Percentiles rank a stretch among this genome's conserved stretches.
phyloP scores from a whole-genome alignment of 1,284 basidiomycete genomes.

The Coniferiporia sulphurascens region DNA sequence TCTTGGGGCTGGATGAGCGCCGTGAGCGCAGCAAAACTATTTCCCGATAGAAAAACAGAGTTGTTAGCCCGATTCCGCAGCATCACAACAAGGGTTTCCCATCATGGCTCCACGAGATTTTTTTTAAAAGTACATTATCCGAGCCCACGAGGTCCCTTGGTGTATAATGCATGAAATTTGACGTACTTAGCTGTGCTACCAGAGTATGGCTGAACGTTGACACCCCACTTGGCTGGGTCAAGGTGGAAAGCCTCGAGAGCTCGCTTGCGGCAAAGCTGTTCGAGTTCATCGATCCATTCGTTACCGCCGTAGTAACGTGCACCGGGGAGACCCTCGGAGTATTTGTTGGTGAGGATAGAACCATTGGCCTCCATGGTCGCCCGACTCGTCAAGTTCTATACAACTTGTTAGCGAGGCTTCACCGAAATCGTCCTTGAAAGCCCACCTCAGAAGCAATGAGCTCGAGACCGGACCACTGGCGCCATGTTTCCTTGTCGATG shows the following conservation, averaged over 20 bases:
- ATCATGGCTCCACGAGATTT: no score
- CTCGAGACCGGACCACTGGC: constrained; percentile 97
- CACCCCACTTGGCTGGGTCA: constrained; percentile 91
- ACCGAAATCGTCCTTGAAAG: constrained; percentile 6
- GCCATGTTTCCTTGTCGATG: constrained; percentile 99
- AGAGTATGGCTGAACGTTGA: constrained; percentile 99
- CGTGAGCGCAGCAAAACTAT: constrained; percentile 94
- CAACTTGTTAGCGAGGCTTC: constrained; percentile 20
- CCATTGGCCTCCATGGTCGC: constrained; percentile 98
- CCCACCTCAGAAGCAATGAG: constrained; percentile 89
- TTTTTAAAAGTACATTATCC: background rate
- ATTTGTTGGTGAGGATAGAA: constrained; percentile 98
- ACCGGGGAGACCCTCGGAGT: constrained; percentile 91
- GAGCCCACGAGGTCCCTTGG: background rate
- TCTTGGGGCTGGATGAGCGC: constrained; percentile 97
- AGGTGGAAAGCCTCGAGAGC: constrained; percentile 97
- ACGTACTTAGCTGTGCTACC: constrained; percentile 60
- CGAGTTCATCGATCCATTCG: constrained; percentile 96
- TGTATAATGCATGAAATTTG: background rate
- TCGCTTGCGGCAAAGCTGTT: constrained; percentile 91
- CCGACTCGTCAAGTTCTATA: constrained; percentile 87
- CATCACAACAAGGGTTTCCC: no score
- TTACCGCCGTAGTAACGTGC: constrained; percentile 98
- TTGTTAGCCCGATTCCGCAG: background rate
- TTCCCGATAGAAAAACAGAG: background rate